A percentile compares a stretch with the other conserved stretches of the same genome.
Evolutionary conservation across 352 stramenopile genomes (phyloP).

Genomic region (Plasmopara muralis): DNA sequence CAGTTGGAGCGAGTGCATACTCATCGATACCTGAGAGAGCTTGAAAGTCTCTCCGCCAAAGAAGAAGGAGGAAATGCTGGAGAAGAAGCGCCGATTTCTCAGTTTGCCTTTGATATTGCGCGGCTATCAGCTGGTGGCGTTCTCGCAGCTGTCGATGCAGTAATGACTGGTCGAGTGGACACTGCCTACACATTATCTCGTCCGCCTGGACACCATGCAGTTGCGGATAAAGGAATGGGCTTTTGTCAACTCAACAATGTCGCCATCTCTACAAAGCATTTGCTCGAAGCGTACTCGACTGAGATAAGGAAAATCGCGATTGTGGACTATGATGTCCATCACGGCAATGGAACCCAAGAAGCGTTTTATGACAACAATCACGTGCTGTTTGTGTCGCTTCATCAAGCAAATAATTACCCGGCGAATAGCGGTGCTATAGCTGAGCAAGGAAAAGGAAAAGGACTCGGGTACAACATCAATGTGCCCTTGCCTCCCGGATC

Average conservation of each 20-base stretch:
- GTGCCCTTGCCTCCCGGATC: slow-evolving; percentile 81
- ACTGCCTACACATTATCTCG: too few relatives aligned
- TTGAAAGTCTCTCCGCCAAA: slow-evolving; percentile 32
- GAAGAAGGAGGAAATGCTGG: too few relatives aligned
- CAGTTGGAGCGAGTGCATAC: slow-evolving; percentile 62
- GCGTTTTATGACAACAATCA: slow-evolving; percentile 26
- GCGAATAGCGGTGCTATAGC: slow-evolving; percentile 34
- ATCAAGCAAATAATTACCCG: slow-evolving; percentile 83
- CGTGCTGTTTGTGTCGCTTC: slow-evolving; percentile 72
- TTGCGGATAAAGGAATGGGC: too few relatives aligned
- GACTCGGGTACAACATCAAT: slow-evolving; percentile 67
- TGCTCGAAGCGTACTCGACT: too few relatives aligned
- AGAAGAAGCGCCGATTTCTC: too few relatives aligned
- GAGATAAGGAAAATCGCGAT: too few relatives aligned
- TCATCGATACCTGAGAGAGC: slow-evolving; percentile 41
- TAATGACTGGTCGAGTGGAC: slow-evolving; percentile 38
- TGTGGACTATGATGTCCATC: too few relatives aligned
- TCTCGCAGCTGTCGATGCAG: slow-evolving; percentile 45
- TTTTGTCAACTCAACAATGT: too few relatives aligned
- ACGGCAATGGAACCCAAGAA: too few relatives aligned
- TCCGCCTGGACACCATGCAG: too few relatives aligned
- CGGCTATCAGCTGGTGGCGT: slow-evolving; percentile 63
- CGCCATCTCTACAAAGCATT: too few relatives aligned
- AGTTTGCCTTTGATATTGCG: slow-evolving; percentile 71
- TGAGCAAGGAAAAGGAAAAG: slow-evolving; percentile 36